Evolutionary conservation across 768 basidiomycete species (phyloP).

Genomic region (Cystofilobasidium capitatum): DNA sequence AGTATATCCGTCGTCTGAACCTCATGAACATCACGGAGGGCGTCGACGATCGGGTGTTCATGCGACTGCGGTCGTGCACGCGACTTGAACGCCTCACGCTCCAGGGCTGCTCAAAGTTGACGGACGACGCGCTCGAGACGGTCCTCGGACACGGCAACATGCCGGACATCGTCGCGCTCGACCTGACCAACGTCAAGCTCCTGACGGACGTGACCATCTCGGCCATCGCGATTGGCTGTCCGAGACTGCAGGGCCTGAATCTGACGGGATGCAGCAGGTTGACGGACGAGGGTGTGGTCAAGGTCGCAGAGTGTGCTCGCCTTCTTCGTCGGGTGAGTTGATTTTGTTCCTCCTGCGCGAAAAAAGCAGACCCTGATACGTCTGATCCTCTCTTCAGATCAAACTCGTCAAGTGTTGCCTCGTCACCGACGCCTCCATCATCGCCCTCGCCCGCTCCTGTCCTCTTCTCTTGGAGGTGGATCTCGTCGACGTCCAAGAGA

Average conservation of each 20-base stretch:
- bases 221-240: conserved; percentile 59
- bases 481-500: conserved; percentile 66
- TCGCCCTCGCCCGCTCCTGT: conserved; percentile 64
- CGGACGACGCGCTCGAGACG: conserved; percentile 53
- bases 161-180: conserved; percentile 72
- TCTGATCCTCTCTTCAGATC: conserved; percentile 44
- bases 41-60: conserved; percentile 65
- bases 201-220: conserved; percentile 63
- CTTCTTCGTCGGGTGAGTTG: conserved; percentile 56
- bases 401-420: conserved; percentile 63
- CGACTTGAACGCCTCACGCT: conserved; percentile 82
- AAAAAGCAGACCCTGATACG: neutral
- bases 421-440: conserved; percentile 67
- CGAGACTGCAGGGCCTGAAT: conserved; percentile 82
- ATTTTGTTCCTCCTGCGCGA: neutral
- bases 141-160: conserved; percentile 53
- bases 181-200: conserved; percentile 62
- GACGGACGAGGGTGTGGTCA: conserved; percentile 64
- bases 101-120: conserved; percentile 62
- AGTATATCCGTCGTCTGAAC: conserved; percentile 83
- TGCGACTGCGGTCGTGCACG: conserved; percentile 60
- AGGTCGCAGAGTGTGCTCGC: conserved; percentile 64
- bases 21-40: conserved; percentile 61
- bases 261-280: conserved; percentile 71
- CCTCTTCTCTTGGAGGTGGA: conserved; percentile 89